phyloP scores from a whole-genome alignment of 2,329 filamentous ascomycete genomes.

The Exophiala alcalophila region DNA sequence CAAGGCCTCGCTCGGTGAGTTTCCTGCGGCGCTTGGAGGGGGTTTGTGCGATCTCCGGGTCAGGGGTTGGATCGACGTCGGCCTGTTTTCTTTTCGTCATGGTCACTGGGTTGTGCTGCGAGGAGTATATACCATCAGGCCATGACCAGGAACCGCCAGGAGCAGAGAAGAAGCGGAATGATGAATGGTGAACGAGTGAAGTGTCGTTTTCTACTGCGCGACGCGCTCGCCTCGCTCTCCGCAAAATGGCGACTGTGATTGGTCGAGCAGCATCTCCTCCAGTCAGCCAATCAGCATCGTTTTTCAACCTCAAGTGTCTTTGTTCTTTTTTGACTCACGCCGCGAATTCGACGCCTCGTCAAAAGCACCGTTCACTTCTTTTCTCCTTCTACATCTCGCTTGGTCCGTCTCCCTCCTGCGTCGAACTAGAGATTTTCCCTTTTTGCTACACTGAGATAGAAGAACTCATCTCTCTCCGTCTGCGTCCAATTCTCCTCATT shows the following conservation, averaged over 20 bases:
- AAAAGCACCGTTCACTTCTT: not conserved
- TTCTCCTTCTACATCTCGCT: no score
- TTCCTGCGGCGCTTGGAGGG: slow-evolving; percentile 23
- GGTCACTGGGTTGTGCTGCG: no score
- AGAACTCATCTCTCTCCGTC: no score
- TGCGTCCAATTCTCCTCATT: no score
- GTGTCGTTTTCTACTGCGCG: slow-evolving; percentile 3
- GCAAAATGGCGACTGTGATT: slow-evolving; percentile 23
- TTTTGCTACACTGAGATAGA: no score
- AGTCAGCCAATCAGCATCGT: no score
- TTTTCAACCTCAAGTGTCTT: no score
- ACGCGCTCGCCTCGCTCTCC: slow-evolving; percentile 14
- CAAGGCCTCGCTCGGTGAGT: slow-evolving; percentile 2
- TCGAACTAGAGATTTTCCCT: no score
- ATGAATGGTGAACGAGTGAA: not conserved
- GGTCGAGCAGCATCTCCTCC: slow-evolving; percentile 3
- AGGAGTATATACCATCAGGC: no score
- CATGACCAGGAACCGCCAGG: not conserved
- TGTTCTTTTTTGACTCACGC: slow-evolving; percentile 1
- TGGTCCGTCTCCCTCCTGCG: no score
- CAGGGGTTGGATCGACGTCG: slow-evolving; percentile 12
- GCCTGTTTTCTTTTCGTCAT: slow-evolving; percentile 24
- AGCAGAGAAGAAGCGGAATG: not conserved
- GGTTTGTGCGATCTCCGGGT: slow-evolving; percentile 10
- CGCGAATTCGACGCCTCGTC: not conserved